Base-by-base conservation (phyloP, 2,329 filamentous ascomycete species). In the Phyllosticta ampelicida region DNA sequence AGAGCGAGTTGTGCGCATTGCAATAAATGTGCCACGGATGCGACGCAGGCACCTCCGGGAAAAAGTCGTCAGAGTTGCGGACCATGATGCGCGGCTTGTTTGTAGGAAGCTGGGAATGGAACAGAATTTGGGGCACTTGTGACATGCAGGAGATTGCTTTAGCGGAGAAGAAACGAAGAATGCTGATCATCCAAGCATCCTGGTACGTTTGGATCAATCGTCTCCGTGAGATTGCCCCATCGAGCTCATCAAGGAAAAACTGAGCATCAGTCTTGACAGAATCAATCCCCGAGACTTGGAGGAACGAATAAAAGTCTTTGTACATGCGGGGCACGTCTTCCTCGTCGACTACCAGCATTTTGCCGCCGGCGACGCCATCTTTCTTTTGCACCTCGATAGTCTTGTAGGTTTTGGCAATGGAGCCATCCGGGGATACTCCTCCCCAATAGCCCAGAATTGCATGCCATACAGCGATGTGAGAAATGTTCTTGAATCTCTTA, bases 21-120 rank as follows among this genome's bases (percentile, higher is more conserved):
- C 86, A 84, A 78, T 95, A 99, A 36, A 97, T 81, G 70, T 99
- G 94, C 92, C 94, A 99, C 0, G 91, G 83, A 62, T 99, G 94
- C 6, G 87, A 90, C 0, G 83, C 80, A 0, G 86, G 82, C 3
- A 90, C 81, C 51, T 90, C 83, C 0, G 94, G 94, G 71, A 95
- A 96, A 77, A 91, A 99, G 72, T 97, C 88, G 61, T 86, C 91
- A 0, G 89, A 95, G 73, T 95, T 97, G 52, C 94, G 86, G 18
- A 90, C 81, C 0, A 91, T 77, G 21, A 95, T 78, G 0, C 83
- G 77, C 0, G 89, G 88, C 54, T 84, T 84, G 68, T 86, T 89
- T n/a, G 78, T 82, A 0, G 87, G 87, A 21, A 96, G 76, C 64
- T 95, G 89, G 0, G 86, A 86, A 68, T 90, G 84, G 73, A 96